A percentile compares a stretch with the other conserved stretches of the same genome.
phyloP scores from a whole-genome alignment of 306 rosid genomes.

The Sindora glabra region DNA sequence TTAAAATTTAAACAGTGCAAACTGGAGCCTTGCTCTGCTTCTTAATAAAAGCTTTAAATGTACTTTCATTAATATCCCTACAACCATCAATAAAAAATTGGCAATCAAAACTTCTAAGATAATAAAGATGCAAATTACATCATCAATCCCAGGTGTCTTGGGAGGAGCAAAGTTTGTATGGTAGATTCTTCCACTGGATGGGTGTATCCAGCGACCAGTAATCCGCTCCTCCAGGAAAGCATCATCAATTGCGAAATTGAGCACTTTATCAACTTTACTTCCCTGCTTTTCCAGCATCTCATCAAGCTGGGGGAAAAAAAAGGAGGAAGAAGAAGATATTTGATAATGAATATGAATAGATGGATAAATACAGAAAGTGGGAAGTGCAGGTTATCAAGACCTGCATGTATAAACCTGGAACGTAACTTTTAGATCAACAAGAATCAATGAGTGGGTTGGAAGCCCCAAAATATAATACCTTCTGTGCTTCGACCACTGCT shows the following conservation, averaged over 20 bases:
- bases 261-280: conserved; percentile 76
- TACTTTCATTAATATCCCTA: not conserved
- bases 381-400: too few species aligned
- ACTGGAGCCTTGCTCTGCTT: not conserved
- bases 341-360: not conserved
- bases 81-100: not conserved
- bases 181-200: conserved; percentile 84
- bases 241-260: conserved; percentile 82
- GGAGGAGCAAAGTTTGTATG: conserved; percentile 93
- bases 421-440: too few species aligned
- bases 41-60: not conserved
- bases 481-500: conserved; percentile 85
- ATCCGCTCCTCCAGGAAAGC: conserved; percentile 85
- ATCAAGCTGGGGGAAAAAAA: conserved; percentile 84
- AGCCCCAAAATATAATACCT: conserved; percentile 43
- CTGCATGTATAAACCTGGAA: too few species aligned
- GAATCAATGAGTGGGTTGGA: not conserved
- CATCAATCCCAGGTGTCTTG: conserved; percentile 71
- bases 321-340: not conserved
- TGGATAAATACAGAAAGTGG: not conserved
- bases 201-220: conserved; percentile 97
- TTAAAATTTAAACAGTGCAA: not conserved
- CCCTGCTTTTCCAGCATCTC: conserved; percentile 70
- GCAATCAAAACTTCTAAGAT: not conserved
- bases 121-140: conserved; percentile 42